phyloP scores from a whole-genome alignment of 192 early-diverging fungal genomes.

The Podila epicladia region DNA sequence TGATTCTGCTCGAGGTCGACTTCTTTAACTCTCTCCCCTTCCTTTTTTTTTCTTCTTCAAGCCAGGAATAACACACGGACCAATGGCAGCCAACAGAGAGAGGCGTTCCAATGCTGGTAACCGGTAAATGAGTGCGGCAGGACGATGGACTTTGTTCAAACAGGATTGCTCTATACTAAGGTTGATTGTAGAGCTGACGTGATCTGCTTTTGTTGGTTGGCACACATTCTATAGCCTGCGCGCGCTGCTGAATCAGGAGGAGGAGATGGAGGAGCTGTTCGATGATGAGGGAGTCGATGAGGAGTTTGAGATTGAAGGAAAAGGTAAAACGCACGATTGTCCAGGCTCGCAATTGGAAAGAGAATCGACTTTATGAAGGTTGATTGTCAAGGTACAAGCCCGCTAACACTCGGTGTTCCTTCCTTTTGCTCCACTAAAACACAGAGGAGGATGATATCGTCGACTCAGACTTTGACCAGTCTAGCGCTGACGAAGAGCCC shows the following conservation, averaged over 20 bases:
- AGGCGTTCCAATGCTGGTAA: slow-evolving; percentile 57
- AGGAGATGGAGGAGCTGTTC: slow-evolving; percentile 66
- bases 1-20: no score
- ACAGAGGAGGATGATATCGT: slow-evolving; percentile 58
- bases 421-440: background rate
- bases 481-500: slow-evolving; percentile 57
- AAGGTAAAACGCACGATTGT: slow-evolving; percentile 14
- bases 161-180: background rate
- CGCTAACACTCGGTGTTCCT: background rate
- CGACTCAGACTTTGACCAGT: slow-evolving; percentile 66
- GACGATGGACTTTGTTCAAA: background rate
- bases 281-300: slow-evolving; percentile 61
- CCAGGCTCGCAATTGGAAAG: background rate
- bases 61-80: background rate
- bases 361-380: background rate
- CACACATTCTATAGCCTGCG: slow-evolving; percentile 48
- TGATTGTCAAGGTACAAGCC: background rate
- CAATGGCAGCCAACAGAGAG: slow-evolving; percentile 50
- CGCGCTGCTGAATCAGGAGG: slow-evolving; percentile 59
- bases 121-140: slow-evolving; percentile 34
- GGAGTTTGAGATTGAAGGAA: slow-evolving; percentile 53
- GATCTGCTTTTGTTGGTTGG: background rate
- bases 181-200: background rate
- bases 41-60: background rate
- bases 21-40: background rate